Evolutionary conservation across 768 basidiomycete genomes (phyloP), one percentile per base, ranked within the genome.

Genomic region (Rhodotorula paludigena): DNA sequence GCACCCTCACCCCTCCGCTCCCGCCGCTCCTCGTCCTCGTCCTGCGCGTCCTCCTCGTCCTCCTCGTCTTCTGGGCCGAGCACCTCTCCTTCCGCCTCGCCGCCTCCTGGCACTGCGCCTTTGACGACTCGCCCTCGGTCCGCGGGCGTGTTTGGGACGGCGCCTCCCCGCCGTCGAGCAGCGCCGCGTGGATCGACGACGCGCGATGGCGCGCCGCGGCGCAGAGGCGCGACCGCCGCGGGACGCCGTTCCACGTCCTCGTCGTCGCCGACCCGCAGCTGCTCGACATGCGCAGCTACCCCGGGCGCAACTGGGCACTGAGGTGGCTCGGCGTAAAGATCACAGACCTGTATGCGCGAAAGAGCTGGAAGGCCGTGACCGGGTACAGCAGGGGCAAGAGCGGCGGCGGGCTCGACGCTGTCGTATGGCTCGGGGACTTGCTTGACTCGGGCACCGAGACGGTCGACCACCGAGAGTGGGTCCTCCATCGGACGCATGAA

Each of bases 351-450:
- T 90, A 90, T 76, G 80, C 94, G 64, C 84, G 89, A 53, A 93
- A 91, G 79, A 87, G 82, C 74, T 96, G 92, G 92, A 82, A 83
- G 62, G 60, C 64, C 8, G 63, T 60, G 20, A 54, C 20, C 6
- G 6, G 47, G 62, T 8, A 25, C 25, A 55, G 44, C 18, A 39
- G 53, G 21, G 85, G 82, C 14, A 85, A 85, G 6, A 80, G 84
- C 58, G 78, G 80, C 11, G 81, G 84, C 60, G 80, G 78, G 33
- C 88, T 92, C 12, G 85, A 94, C 76, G 83, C 80, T 21, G 84
- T 94, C 9, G 80, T 96, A 4, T 88, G 94, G 69, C 81, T 92
- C 30, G 93, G 93, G 44, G 92, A 96, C 77, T 89, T 94, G 89
- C 85, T 94, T 85, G 91, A 94, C 74, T 85, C 84, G 60, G 92